These are phyloP conservation scores for Sphaerulina populicola DNA, from an alignment of 2,329 filamentous ascomycete genomes.

Conservation along the genomic window DNA sequence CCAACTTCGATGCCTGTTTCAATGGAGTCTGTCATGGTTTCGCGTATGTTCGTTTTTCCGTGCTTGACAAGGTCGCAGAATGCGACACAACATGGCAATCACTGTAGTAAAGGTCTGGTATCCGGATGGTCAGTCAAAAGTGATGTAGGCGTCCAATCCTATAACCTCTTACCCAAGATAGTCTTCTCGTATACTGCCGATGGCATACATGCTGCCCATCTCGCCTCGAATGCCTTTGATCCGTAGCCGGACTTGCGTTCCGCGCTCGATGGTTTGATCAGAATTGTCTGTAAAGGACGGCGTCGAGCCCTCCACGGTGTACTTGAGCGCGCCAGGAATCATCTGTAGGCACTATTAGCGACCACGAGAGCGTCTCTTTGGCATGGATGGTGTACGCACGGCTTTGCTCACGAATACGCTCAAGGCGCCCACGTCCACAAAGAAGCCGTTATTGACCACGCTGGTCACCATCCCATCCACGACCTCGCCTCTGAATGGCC, in stretches of 20 bases:
- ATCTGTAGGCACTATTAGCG: conserved; percentile 47
- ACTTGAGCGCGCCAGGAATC: conserved; percentile 86
- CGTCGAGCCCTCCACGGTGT: conserved; percentile 91
- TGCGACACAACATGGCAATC: neutral
- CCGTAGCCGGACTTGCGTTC: conserved; percentile 87
- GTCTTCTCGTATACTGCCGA: conserved; percentile 87
- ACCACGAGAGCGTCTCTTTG: neutral
- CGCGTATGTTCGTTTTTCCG: neutral
- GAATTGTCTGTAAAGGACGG: conserved; percentile 93
- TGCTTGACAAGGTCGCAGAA: neutral
- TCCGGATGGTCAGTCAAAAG: neutral
- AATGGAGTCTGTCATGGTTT: neutral
- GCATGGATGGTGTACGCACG: conserved; percentile 46
- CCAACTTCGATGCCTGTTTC: neutral
- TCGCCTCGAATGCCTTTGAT: conserved; percentile 90
- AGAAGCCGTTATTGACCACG: conserved; percentile 88
- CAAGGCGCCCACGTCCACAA: conserved; percentile 70
- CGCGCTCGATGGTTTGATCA: conserved; percentile 86
- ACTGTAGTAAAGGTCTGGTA: conserved; percentile 9
- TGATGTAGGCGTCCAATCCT: neutral
- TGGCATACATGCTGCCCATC: conserved; percentile 90
- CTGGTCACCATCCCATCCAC: conserved; percentile 91
- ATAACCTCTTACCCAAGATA: conserved; percentile 29
- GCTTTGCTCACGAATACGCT: conserved; percentile 72
- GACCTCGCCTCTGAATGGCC: conserved; percentile 95